Conservation (phyloP, 2,329 filamentous ascomycete genomes). For the Endocalyx cinctus region DNA sequence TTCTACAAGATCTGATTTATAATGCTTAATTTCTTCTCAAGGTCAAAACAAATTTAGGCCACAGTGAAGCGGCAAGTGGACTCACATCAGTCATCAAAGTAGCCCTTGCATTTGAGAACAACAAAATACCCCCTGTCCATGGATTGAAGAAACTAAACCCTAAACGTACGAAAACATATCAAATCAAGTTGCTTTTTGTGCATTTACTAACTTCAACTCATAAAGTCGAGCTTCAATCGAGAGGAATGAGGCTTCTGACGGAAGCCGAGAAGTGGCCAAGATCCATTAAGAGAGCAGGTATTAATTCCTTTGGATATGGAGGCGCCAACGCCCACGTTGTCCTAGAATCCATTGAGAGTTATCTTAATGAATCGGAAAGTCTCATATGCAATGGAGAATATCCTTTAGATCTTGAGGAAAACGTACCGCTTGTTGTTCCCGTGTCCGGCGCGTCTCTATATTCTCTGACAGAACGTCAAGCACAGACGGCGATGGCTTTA, state of each 20-base stretch:
- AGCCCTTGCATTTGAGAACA: conserved; percentile 5
- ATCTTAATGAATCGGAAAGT: background rate
- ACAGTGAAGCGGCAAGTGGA: conserved; percentile 10
- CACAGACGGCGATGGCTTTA: too few species aligned
- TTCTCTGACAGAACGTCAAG: background rate
- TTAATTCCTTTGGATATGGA: conserved; percentile 28
- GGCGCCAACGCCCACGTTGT: conserved; percentile 25
- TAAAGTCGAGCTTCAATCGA: background rate
- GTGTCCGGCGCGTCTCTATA: background rate
- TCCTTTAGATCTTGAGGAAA: background rate
- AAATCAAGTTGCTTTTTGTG: background rate
- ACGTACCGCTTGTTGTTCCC: background rate
- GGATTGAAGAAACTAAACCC: conserved; percentile 4
- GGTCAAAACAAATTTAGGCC: conserved; percentile 15
- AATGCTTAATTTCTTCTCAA: too few species aligned
- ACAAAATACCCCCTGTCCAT: conserved; percentile 6
- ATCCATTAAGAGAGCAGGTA: background rate
- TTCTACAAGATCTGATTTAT: too few species aligned
- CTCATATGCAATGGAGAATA: background rate
- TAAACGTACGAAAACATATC: conserved; percentile 1
- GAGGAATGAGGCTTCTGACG: background rate
- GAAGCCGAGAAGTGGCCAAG: background rate
- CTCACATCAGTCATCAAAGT: conserved; percentile 13
- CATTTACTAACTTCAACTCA: background rate
- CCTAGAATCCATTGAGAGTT: conserved; percentile 3